These are phyloP conservation scores for Eimeria maxima DNA, from an alignment of 169 alveolate species.

Conservation along the genomic window DNA sequence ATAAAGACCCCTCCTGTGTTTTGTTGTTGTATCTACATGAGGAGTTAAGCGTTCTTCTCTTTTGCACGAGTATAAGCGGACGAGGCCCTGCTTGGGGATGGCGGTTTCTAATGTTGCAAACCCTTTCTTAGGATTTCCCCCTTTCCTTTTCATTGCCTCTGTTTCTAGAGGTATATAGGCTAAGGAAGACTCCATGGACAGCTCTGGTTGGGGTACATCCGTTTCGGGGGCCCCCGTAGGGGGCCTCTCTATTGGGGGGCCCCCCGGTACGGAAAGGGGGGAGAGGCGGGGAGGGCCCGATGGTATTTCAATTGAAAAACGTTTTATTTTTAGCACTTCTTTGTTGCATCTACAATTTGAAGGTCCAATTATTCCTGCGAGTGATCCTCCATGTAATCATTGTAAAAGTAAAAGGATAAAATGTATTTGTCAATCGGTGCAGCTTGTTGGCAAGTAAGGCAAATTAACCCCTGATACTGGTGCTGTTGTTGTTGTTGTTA, in stretches of 20 bases:
- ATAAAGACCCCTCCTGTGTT: no score
- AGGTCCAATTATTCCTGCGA: constrained; percentile 54
- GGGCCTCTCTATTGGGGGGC: background rate
- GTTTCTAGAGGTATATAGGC: background rate
- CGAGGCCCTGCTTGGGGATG: no score
- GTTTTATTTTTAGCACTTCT: constrained; percentile 14
- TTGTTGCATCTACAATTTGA: constrained; percentile 52
- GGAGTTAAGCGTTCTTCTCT: no score
- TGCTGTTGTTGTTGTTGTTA: background rate
- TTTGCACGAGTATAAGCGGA: no score
- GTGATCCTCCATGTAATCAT: constrained; percentile 53
- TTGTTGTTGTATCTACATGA: no score
- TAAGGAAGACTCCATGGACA: background rate
- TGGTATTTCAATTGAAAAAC: background rate
- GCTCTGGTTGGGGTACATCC: background rate
- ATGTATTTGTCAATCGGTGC: constrained; percentile 68
- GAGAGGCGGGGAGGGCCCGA: background rate
- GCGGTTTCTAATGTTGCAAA: no score
- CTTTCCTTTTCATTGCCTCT: no score
- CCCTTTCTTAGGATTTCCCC: no score
- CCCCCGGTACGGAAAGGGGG: background rate
- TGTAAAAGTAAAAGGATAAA: constrained; percentile 52
- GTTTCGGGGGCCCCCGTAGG: constrained; percentile 18
- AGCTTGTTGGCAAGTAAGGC: constrained; percentile 62
- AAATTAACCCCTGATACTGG: background rate